A percentile compares a stretch with the other conserved stretches of the same genome.
phyloP scores from a whole-genome alignment of 163 green algal species.

The Scenedesmus sp. region DNA sequence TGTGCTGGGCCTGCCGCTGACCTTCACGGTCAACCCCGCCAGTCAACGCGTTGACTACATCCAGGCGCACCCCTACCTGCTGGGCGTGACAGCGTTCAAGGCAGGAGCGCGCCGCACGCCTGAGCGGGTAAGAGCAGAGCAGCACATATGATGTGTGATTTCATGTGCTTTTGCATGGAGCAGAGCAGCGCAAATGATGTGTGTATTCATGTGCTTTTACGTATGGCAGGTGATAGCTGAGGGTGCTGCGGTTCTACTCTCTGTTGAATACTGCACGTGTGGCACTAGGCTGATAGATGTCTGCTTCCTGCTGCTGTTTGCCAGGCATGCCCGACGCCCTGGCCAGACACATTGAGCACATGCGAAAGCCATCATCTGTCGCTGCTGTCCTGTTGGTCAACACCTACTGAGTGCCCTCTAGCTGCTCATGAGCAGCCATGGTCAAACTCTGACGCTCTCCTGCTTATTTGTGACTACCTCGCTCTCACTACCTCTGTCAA shows the following conservation, averaged over 20 bases:
- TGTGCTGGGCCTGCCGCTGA: slow-evolving; percentile 54
- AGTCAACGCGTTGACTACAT: slow-evolving; percentile 54
- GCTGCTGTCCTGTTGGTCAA: background rate
- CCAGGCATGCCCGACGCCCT: too few relatives aligned
- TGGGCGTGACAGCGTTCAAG: slow-evolving; percentile 49
- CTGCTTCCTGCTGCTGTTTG: background rate
- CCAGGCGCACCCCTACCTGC: slow-evolving; percentile 41
- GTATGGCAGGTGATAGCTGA: too few relatives aligned
- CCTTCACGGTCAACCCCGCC: slow-evolving; percentile 54
- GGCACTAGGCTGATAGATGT: background rate
- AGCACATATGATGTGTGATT: background rate
- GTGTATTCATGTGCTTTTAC: too few relatives aligned
- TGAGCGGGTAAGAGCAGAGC: slow-evolving; percentile 5
- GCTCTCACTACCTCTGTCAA: too few relatives aligned
- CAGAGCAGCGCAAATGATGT: background rate
- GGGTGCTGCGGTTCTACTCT: background rate
- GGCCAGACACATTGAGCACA: too few relatives aligned
- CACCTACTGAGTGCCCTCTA: background rate
- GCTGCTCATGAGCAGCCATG: background rate
- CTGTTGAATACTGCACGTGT: background rate
- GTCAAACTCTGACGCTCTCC: too few relatives aligned
- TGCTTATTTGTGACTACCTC: background rate
- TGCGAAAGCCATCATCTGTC: background rate
- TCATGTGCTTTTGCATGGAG: too few relatives aligned
- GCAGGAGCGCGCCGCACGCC: slow-evolving; percentile 20